These are phyloP conservation scores for Datisca glomerata DNA, from an alignment of 306 rosid genomes.

Conservation along the genomic window DNA sequence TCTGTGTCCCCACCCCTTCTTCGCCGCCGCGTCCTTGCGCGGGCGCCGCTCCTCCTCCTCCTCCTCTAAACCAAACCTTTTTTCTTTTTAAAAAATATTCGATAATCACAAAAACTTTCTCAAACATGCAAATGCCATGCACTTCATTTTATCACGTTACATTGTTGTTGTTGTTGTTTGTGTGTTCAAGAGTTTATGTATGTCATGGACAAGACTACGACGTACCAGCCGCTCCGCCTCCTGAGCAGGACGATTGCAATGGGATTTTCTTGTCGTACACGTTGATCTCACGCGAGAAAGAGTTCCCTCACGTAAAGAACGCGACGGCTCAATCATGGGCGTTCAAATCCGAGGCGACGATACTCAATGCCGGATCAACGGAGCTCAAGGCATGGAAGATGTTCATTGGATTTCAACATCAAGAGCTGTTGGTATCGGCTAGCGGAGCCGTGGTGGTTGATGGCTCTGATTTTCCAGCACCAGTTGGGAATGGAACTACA, in stretches of 20 bases:
- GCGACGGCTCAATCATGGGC: conserved; percentile 72
- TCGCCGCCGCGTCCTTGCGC: conserved; percentile 25
- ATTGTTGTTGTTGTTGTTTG: conserved; percentile 6
- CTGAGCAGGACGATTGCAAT: conserved; percentile 32
- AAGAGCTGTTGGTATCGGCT: conserved; percentile 52
- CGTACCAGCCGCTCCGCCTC: conserved; percentile 13
- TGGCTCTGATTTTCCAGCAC: conserved; percentile 48
- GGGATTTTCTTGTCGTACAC: conserved; percentile 61
- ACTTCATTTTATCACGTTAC: background rate
- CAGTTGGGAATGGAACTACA: conserved; percentile 59
- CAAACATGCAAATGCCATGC: conserved; percentile 22
- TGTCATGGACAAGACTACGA: conserved; percentile 29
- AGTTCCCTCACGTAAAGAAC: conserved; percentile 45
- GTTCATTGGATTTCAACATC: conserved; percentile 64
- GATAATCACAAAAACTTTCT: too few species aligned
- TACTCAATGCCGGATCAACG: conserved; percentile 46
- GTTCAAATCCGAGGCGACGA: conserved; percentile 42
- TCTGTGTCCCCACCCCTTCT: conserved; percentile 3
- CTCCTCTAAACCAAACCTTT: background rate
- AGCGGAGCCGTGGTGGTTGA: conserved; percentile 39
- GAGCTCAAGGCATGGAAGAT: conserved; percentile 60
- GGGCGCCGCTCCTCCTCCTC: conserved; percentile 8
- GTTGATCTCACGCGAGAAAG: conserved; percentile 30
- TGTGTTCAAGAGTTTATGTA: conserved; percentile 6
- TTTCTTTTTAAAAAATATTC: too few species aligned